Base-by-base conservation (phyloP, 306 rosid species). In the Trifolium subterraneum region DNA sequence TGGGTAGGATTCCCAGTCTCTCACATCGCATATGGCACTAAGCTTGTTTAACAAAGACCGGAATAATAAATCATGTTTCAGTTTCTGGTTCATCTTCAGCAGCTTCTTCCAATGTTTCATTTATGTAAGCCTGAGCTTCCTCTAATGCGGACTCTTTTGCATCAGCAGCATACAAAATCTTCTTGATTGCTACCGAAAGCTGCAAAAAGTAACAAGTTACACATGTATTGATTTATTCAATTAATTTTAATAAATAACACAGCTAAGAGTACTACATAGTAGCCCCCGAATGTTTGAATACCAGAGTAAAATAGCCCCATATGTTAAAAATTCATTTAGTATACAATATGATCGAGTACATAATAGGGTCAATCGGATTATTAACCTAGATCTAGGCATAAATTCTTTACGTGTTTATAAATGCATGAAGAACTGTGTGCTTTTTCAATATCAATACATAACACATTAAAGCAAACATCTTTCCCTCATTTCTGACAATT, bases 101-200 rank as follows among this genome's bases (percentile, higher is more conserved):
- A 25, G 6, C 74, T 31, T 80, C 61, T 55, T 79, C 56, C 55
- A 79, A 9, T 3, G 76, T 67, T 44, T 84, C 72, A 79, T 66
- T 22, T 31, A 95, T 87, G 83, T 82, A 92, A 4, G 88, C 97
- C 83, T 90, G 96, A 25, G 99, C 99, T 80, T 90, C 90, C 23
- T 90, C 86, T 31, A 95, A 83, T 50, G 99, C 92, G 0, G 97
- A 95, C 82, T 88, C 96, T 70, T 87, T 87, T 18, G 91, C 93
- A 73, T 95, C 99, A 41, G 90, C 92, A 14, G 98, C 98, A 80
- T 95, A 95, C 74, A 95, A 38, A 72, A 95, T 90, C 92, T 88
- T 92, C 87, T 87, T 92, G 50, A 95, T 70, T 77, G 97, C 99
- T 44, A 87, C 79, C 36, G 95, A 79, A 84, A 95, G 81, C 99